Evolutionary conservation across 2,329 filamentous ascomycete genomes (phyloP).

Genomic region (Chaetomiaceae sp.): DNA sequence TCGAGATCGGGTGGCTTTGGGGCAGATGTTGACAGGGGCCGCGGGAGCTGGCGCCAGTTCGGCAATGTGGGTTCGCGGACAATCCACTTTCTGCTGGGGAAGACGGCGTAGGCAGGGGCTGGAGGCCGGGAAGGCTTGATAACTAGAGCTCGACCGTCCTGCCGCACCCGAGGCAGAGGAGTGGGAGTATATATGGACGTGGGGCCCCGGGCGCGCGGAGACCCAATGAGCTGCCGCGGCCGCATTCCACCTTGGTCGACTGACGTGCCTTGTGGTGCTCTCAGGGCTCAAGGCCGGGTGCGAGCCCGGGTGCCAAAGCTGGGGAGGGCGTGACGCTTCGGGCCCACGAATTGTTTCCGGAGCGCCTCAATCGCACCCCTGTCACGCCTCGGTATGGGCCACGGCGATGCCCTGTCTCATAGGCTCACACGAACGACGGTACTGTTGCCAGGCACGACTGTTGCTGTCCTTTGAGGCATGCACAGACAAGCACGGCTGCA

Average conservation of each 20-base stretch:
- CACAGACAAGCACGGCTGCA: neutral
- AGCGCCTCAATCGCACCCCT: conserved; percentile 20
- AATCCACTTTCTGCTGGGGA: conserved; percentile 22
- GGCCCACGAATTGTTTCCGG: conserved; percentile 27
- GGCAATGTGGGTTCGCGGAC: conserved; percentile 16
- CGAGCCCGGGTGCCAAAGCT: conserved; percentile 17
- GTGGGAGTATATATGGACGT: conserved; percentile 22
- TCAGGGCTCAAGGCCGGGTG: conserved; percentile 14
- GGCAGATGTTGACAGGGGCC: conserved; percentile 18
- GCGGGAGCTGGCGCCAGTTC: conserved; percentile 16
- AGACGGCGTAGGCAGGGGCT: conserved; percentile 5
- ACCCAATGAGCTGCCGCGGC: conserved; percentile 23
- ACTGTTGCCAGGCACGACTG: too few species aligned
- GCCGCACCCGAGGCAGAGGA: conserved; percentile 21
- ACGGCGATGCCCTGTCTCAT: conserved; percentile 8
- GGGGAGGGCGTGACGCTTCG: conserved; percentile 19
- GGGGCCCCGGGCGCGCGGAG: conserved; percentile 12
- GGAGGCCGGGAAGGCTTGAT: conserved; percentile 15
- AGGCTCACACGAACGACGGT: neutral
- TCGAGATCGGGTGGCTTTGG: conserved; percentile 10
- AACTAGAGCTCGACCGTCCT: conserved; percentile 13
- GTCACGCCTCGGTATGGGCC: conserved; percentile 18
- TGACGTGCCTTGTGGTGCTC: too few species aligned
- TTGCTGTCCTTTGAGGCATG: too few species aligned
- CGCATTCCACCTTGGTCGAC: conserved; percentile 17